phyloP scores from a whole-genome alignment of 106 monocot species.

The Triglochin maritima region DNA sequence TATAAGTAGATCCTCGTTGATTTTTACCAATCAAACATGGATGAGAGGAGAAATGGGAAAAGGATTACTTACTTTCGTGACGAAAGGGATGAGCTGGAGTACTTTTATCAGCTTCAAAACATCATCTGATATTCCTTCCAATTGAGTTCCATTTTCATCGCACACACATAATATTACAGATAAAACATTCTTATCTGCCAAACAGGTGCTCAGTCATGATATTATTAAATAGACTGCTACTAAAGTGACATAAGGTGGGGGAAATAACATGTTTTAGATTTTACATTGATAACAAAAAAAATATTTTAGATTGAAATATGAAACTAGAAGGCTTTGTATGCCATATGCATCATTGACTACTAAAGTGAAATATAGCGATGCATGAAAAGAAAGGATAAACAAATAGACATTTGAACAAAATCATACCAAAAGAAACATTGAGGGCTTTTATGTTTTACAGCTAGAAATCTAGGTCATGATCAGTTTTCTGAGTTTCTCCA shows the following conservation, averaged over 20 bases:
- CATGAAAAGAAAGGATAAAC: background rate
- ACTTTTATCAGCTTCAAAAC: constrained; percentile 13
- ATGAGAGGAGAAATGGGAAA: background rate
- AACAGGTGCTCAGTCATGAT: background rate
- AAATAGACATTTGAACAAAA: background rate
- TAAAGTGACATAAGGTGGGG: background rate
- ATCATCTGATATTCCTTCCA: constrained; percentile 6
- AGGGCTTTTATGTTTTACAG: no score
- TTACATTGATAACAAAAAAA: no score
- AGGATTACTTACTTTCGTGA: constrained; percentile 9
- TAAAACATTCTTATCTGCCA: constrained; percentile 15
- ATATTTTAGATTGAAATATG: background rate
- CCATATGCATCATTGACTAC: background rate
- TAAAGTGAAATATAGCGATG: background rate
- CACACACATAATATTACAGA: constrained; percentile 8
- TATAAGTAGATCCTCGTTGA: no score
- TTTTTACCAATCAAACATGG: background rate
- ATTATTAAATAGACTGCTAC: background rate
- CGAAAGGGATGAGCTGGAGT: constrained; percentile 8
- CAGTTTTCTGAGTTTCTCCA: no score
- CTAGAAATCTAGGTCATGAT: no score
- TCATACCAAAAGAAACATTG: no score
- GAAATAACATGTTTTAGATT: background rate
- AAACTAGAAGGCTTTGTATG: background rate
- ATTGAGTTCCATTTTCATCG: constrained; percentile 4